phyloP scores from a whole-genome alignment of 352 stramenopile genomes.

The Globisporangium megalacanthum region DNA sequence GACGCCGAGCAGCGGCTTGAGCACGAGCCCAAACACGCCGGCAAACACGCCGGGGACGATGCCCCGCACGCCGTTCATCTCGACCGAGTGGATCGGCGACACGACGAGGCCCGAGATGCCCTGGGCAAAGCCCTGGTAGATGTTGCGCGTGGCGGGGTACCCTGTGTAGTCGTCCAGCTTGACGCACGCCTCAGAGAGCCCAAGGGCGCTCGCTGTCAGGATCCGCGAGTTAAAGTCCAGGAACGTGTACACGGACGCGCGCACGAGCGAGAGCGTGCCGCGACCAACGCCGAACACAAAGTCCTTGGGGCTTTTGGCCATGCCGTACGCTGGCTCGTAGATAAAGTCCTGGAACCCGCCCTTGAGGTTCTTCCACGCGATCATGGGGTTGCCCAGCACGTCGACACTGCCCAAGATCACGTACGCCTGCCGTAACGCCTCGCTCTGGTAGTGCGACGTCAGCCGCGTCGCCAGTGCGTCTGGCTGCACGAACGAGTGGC shows the following conservation, averaged over 20 bases:
- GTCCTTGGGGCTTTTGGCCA: conserved; percentile 69
- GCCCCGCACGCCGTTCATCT: conserved; percentile 70
- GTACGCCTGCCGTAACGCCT: conserved; percentile 84
- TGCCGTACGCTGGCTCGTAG: conserved; percentile 71
- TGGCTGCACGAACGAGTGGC: conserved; percentile 81
- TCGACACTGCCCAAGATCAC: conserved; percentile 86
- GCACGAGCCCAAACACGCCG: conserved; percentile 69
- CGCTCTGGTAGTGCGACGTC: conserved; percentile 83
- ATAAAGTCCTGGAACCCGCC: conserved; percentile 82
- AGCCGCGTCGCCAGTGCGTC: conserved; percentile 63
- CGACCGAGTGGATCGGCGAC: conserved; percentile 77
- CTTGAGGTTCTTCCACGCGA: conserved; percentile 82
- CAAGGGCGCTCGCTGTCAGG: conserved; percentile 70
- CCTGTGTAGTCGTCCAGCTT: conserved; percentile 87
- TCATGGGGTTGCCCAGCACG: conserved; percentile 85
- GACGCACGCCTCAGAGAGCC: conserved; percentile 77
- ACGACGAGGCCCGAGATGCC: conserved; percentile 81
- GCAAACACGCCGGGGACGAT: conserved; percentile 73
- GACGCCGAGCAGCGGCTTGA: conserved; percentile 78
- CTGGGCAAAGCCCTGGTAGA: conserved; percentile 85
- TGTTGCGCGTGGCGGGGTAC: conserved; percentile 78
- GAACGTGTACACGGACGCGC: conserved; percentile 80
- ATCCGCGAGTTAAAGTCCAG: conserved; percentile 88
- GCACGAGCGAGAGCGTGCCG: conserved; percentile 79
- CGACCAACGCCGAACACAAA: conserved; percentile 77